phyloP scores from a whole-genome alignment of 495 filamentous ascomycete species.

The Penicillium salamii region DNA sequence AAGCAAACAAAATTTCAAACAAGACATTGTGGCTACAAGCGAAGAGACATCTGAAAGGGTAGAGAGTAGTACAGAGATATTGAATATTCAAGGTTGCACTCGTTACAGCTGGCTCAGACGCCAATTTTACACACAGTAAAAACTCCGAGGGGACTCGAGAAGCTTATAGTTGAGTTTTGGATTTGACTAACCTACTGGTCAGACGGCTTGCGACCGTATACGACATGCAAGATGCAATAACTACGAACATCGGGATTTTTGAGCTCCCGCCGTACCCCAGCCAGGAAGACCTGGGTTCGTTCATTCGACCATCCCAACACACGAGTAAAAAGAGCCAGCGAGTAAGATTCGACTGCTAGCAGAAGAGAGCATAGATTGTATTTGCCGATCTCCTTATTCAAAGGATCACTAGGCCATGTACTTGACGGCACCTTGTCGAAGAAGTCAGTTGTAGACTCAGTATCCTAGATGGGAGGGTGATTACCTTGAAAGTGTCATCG shows the following conservation, averaged over 20 bases:
- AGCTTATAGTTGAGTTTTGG: slow-evolving; percentile 9
- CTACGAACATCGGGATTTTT: slow-evolving; percentile 49
- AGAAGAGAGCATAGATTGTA: slow-evolving; percentile 41
- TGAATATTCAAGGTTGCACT: neutral
- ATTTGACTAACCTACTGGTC: slow-evolving; percentile 5
- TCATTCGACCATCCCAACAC: slow-evolving; percentile 53
- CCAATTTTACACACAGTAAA: slow-evolving; percentile 1
- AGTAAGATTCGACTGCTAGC: slow-evolving; percentile 43
- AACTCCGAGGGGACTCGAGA: neutral
- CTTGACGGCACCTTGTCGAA: slow-evolving; percentile 34
- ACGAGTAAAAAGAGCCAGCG: slow-evolving; percentile 48
- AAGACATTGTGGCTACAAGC: neutral
- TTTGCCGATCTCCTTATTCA: slow-evolving; percentile 45
- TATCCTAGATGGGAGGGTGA: neutral
- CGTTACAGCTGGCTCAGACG: neutral
- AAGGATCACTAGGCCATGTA: slow-evolving; percentile 41
- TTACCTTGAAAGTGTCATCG: slow-evolving; percentile 43
- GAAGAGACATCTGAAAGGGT: neutral
- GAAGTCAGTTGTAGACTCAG: slow-evolving; percentile 1
- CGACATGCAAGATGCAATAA: slow-evolving; percentile 36
- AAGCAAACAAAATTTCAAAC: neutral
- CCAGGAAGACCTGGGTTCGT: slow-evolving; percentile 33
- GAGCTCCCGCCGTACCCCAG: neutral
- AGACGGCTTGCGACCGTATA: slow-evolving; percentile 33
- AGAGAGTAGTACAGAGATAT: neutral